Evolutionary conservation across 768 basidiomycete genomes (phyloP).

Genomic region (Lactarius hatsudake): DNA sequence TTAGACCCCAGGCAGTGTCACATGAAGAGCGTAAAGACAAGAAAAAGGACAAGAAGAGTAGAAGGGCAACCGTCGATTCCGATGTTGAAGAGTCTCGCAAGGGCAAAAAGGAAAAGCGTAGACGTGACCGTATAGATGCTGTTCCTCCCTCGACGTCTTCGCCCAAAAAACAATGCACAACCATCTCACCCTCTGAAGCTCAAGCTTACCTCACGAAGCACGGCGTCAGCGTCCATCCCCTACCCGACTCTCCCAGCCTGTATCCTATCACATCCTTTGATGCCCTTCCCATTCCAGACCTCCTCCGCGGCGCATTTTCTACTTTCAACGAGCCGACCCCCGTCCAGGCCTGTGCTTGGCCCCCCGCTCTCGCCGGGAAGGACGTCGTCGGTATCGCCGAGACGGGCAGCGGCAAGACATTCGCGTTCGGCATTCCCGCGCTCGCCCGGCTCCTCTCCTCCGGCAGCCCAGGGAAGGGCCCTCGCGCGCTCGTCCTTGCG

Average conservation of each 20-base stretch:
- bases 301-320: slow-evolving; percentile 60
- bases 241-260: slow-evolving; percentile 43
- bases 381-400: slow-evolving; percentile 97
- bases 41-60: slow-evolving; percentile 31
- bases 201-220: slow-evolving; percentile 62
- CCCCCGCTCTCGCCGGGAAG: slow-evolving; percentile 72
- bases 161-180: slow-evolving; percentile 14
- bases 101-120: slow-evolving; percentile 35
- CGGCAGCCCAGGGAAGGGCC: slow-evolving; percentile 33
- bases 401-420: slow-evolving; percentile 96
- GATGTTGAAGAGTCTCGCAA: slow-evolving; percentile 10
- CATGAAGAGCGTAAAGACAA: background rate
- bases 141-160: slow-evolving; percentile 13
- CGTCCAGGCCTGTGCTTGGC: slow-evolving; percentile 95
- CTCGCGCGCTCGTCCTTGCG: slow-evolving; percentile 71
- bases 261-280: slow-evolving; percentile 73
- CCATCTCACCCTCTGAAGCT: slow-evolving; percentile 30
- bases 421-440: slow-evolving; percentile 94
- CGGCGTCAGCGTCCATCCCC: slow-evolving; percentile 66
- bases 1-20: background rate
- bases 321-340: slow-evolving; percentile 88
- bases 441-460: slow-evolving; percentile 59
- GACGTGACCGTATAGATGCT: slow-evolving; percentile 36
- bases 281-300: slow-evolving; percentile 63
- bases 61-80: slow-evolving; percentile 6